Percentiles rank a stretch among this genome's conserved stretches.
phyloP scores from a whole-genome alignment of 441 rosid genomes.

The Codiaeum variegatum region DNA sequence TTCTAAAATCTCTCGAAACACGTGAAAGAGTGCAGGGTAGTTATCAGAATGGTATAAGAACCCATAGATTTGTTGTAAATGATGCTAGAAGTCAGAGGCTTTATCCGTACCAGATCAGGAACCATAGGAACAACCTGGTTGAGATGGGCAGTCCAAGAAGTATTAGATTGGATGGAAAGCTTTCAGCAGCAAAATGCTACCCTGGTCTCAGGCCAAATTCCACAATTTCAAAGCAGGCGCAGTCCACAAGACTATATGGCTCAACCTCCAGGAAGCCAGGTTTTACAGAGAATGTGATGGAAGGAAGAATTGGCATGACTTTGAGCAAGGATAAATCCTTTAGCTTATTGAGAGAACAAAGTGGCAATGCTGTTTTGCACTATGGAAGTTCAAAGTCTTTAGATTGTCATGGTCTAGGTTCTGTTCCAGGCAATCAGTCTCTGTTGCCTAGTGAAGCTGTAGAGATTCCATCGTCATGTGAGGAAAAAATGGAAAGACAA shows the following conservation, averaged over 20 bases:
- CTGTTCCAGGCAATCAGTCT: not conserved
- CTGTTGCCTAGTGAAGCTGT: not conserved
- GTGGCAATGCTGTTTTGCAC: not conserved
- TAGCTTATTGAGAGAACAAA: not conserved
- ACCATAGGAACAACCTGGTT: not conserved
- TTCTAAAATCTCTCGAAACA: constrained; percentile 11
- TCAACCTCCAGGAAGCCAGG: not conserved
- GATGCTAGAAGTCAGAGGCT: not conserved
- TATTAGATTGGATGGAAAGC: constrained; percentile 21
- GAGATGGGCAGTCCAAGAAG: not conserved
- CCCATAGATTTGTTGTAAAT: not conserved
- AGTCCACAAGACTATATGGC: not conserved
- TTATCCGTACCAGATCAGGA: not conserved
- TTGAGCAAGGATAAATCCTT: not conserved
- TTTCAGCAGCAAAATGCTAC: constrained; percentile 18
- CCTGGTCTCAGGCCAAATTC: constrained; percentile 4
- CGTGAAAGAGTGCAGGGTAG: constrained; percentile 4
- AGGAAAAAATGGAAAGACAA: constrained; percentile 17
- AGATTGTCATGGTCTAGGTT: not conserved
- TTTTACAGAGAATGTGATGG: not conserved
- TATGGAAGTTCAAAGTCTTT: not conserved
- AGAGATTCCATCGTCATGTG: not conserved
- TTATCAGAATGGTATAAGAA: not conserved
- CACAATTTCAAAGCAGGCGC: constrained; percentile 5
- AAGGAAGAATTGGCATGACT: not conserved